Percentiles rank a stretch among this genome's conserved stretches.
Conservation (phyloP, 129 eudicot genomes). For the Flaveria sonorensis region DNA sequence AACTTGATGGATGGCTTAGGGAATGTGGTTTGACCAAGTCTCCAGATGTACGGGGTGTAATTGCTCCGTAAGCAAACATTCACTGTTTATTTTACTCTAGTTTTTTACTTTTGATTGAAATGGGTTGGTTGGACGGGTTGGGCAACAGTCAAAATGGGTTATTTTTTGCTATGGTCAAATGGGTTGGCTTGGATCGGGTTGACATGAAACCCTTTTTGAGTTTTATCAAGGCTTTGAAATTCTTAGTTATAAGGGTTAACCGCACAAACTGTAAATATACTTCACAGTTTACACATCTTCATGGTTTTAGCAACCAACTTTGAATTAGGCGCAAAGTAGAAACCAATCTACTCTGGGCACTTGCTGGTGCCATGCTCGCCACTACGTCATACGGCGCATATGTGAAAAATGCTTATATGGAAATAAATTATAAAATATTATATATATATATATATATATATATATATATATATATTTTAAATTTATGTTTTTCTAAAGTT, state of each 20-base stretch:
- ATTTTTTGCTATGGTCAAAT: not conserved
- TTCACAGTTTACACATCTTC: no score
- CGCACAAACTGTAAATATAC: not conserved
- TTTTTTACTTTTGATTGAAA: not conserved
- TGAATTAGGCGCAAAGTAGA: no score
- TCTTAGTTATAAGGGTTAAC: not conserved
- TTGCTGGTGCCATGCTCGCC: no score
- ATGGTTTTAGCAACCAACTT: no score
- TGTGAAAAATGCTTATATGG: no score
- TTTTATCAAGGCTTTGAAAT: not conserved
- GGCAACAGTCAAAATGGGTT: constrained; percentile 5
- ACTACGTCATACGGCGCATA: no score
- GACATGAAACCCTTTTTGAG: not conserved
- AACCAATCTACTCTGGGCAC: no score
- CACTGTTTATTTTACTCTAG: not conserved
- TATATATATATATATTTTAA: no score
- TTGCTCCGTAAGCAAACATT: constrained; percentile 80
- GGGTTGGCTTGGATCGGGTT: not conserved
- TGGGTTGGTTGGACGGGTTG: not conserved
- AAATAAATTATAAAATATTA: no score
- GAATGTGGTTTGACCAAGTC: constrained; percentile 67
- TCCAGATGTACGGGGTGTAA: constrained; percentile 91
- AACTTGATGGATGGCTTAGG: constrained; percentile 89
- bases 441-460: no score
- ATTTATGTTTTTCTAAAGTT: no score